A percentile compares a stretch with the other conserved stretches of the same genome.
Evolutionary conservation across 371 early-diverging fungal species (phyloP).

Genomic region (Rhizopus arrhizus): DNA sequence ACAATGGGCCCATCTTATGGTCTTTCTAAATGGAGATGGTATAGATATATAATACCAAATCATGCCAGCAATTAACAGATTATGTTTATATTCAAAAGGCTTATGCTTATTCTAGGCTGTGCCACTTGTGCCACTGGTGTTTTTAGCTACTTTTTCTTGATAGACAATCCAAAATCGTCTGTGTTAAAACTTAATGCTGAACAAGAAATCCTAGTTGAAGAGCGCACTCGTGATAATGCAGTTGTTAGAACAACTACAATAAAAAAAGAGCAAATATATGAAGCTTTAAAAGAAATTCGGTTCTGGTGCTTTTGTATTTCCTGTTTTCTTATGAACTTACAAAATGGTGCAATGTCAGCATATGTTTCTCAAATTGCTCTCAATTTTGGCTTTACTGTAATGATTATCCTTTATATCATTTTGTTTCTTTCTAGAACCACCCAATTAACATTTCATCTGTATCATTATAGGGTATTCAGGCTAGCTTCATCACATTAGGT

Average conservation of each 20-base stretch:
- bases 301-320: slow-evolving; percentile 39
- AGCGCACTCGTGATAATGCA: slow-evolving; percentile 43
- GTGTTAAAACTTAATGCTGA: slow-evolving; percentile 36
- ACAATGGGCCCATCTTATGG: slow-evolving; percentile 44
- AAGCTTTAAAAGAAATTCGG: slow-evolving; percentile 37
- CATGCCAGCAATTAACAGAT: neutral
- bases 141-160: slow-evolving; percentile 36
- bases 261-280: slow-evolving; percentile 36
- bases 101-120: slow-evolving; percentile 44
- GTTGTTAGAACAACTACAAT: slow-evolving; percentile 34
- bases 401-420: slow-evolving; percentile 3
- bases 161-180: slow-evolving; percentile 39
- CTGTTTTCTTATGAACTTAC: slow-evolving; percentile 34
- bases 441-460: too few relatives aligned
- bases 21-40: slow-evolving; percentile 64
- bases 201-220: slow-evolving; percentile 42
- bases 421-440: neutral
- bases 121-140: slow-evolving; percentile 30
- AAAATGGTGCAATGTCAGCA: slow-evolving; percentile 43
- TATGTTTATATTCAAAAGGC: slow-evolving; percentile 22
- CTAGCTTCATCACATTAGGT: slow-evolving; percentile 34
- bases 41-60: neutral
- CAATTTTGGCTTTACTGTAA: slow-evolving; percentile 43
- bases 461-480: slow-evolving; percentile 28
- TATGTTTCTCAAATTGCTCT: slow-evolving; percentile 35